These are phyloP conservation scores for Mucor mucedo DNA, from an alignment of 371 early-diverging fungal genomes.

Conservation along the genomic window DNA sequence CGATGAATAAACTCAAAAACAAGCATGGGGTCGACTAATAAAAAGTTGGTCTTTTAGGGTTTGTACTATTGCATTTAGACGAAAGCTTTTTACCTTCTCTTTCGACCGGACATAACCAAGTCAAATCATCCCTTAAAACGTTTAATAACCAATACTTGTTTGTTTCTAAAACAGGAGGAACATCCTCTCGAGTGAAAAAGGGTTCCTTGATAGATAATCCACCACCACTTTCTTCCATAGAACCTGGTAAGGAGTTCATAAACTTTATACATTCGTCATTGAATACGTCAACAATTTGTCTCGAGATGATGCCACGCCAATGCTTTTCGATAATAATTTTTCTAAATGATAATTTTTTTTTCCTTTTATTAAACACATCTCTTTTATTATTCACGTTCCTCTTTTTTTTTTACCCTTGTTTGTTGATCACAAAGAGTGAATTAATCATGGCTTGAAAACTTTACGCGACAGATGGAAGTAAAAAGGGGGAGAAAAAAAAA, in stretches of 20 bases:
- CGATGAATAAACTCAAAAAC: slow-evolving; percentile 88
- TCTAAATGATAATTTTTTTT: slow-evolving; percentile 39
- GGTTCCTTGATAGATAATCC: slow-evolving; percentile 40
- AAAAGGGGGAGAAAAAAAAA: slow-evolving; percentile 2
- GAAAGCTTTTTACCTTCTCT: slow-evolving; percentile 65
- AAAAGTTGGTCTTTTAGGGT: neutral
- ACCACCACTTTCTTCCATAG: slow-evolving; percentile 28
- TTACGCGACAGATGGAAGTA: slow-evolving; percentile 1
- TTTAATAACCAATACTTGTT: slow-evolving; percentile 73
- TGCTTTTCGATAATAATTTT: slow-evolving; percentile 88
- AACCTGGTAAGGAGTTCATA: slow-evolving; percentile 49
- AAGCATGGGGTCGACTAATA: slow-evolving; percentile 80
- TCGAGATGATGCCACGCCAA: slow-evolving; percentile 78
- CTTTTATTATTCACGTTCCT: neutral
- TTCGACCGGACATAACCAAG: slow-evolving; percentile 74
- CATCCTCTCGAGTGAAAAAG: slow-evolving; percentile 62
- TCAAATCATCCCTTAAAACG: slow-evolving; percentile 70
- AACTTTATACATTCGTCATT: slow-evolving; percentile 65
- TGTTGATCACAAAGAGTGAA: slow-evolving; percentile 69
- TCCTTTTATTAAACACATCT: neutral
- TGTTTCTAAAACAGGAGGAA: slow-evolving; percentile 70
- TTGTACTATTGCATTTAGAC: slow-evolving; percentile 1
- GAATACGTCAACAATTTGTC: slow-evolving; percentile 74
- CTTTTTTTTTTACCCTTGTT: slow-evolving; percentile 56
- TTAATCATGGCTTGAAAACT: slow-evolving; percentile 53